phyloP scores from a whole-genome alignment of 2,329 filamentous ascomycete species.

The Aspergillus glaucus region DNA sequence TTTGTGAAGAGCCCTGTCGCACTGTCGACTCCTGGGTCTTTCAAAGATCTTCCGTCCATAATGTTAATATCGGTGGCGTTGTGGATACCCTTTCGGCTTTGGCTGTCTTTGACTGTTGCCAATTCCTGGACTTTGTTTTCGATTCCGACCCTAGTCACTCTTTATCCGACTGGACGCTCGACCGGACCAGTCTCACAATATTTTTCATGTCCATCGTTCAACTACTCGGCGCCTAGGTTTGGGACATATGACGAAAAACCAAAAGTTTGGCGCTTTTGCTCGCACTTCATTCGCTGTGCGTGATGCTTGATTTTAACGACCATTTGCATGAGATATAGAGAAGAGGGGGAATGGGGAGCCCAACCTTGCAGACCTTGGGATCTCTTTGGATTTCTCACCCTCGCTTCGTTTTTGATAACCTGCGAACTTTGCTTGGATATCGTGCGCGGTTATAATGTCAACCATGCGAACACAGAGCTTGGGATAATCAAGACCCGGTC shows the following conservation, averaged over 20 bases:
- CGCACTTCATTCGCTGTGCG: slow-evolving; percentile 37
- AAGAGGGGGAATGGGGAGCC: slow-evolving; percentile 5
- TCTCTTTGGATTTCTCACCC: slow-evolving; percentile 1
- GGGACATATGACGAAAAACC: slow-evolving; percentile 17
- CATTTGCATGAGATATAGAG: slow-evolving; percentile 32
- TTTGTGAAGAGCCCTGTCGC: slow-evolving; percentile 5
- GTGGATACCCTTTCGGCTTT: slow-evolving; percentile 2
- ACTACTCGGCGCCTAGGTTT: slow-evolving; percentile 28
- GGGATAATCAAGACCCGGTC: not conserved
- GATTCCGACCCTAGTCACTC: slow-evolving; percentile 28
- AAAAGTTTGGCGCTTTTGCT: slow-evolving; percentile 25
- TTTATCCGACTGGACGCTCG: slow-evolving; percentile 24
- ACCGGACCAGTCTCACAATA: slow-evolving; percentile 27
- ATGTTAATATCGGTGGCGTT: slow-evolving; percentile 33
- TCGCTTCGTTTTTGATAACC: slow-evolving; percentile 1
- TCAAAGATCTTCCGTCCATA: slow-evolving; percentile 28
- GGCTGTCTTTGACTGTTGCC: not conserved
- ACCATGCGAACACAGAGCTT: not conserved
- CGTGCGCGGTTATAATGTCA: not conserved
- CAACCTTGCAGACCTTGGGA: slow-evolving; percentile 4
- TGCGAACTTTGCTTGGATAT: not conserved
- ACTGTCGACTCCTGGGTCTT: not conserved
- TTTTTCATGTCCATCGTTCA: slow-evolving; percentile 35
- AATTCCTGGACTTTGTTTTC: slow-evolving; percentile 13
- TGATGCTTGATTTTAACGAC: slow-evolving; percentile 22